Evolutionary conservation across 2,329 filamentous ascomycete species (phyloP).

Genomic region (Helicocarpus griseus): DNA sequence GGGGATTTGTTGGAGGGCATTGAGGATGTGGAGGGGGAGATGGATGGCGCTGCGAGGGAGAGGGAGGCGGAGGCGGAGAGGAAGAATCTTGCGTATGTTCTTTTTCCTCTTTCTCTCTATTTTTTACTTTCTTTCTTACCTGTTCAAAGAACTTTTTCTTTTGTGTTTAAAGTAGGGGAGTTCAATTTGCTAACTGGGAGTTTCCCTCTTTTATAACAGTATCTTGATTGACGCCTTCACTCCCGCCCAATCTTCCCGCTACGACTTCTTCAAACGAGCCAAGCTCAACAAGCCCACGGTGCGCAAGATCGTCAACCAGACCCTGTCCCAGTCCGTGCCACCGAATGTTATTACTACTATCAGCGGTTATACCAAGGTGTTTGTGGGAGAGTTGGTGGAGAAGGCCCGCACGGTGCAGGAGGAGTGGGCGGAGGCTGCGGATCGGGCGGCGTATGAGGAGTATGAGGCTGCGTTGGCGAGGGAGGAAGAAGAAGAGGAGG

Average conservation of each 20-base stretch:
- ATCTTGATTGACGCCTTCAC: conserved; percentile 40
- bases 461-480: conserved; percentile 50
- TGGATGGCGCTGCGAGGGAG: conserved; percentile 38
- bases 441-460: conserved; percentile 43
- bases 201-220: too few species aligned
- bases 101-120: background rate
- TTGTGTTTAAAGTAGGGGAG: too few species aligned
- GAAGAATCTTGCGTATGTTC: conserved; percentile 40
- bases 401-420: conserved; percentile 54
- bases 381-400: conserved; percentile 57
- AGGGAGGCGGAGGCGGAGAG: conserved; percentile 44
- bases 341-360: conserved; percentile 55
- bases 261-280: conserved; percentile 40
- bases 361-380: conserved; percentile 56
- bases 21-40: conserved; percentile 40
- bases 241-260: conserved; percentile 38
- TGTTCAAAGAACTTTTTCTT: conserved; percentile 6
- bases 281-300: conserved; percentile 43
- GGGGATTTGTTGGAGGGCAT: conserved; percentile 38
- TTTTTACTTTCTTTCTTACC: conserved; percentile 19
- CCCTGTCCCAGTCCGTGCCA: conserved; percentile 57
- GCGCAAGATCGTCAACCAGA: conserved; percentile 54
- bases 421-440: conserved; percentile 40
- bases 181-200: too few species aligned
- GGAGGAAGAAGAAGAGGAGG: conserved; percentile 28